A percentile compares a stretch with the other conserved stretches of the same genome.
Conservation (phyloP, 148 eudicot genomes). For the Limonium bicolor region DNA sequence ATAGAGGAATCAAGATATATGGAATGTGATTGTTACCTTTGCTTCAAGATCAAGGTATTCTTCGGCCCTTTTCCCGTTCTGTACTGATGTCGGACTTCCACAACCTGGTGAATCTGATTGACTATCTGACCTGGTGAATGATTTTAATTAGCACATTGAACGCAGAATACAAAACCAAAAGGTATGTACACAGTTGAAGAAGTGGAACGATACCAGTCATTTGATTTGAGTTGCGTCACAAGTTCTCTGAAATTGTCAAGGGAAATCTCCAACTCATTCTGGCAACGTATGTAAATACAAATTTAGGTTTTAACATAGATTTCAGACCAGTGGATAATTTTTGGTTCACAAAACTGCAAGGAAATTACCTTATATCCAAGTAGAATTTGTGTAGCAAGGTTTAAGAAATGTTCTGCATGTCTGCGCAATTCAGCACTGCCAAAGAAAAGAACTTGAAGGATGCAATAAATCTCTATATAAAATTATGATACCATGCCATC, state of each 20-base stretch:
- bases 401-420: constrained; percentile 19
- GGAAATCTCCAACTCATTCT: constrained; percentile 20
- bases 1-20: no score
- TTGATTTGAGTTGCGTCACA: constrained; percentile 27
- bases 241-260: constrained; percentile 17
- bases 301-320: background rate
- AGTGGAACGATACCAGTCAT: constrained; percentile 21
- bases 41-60: constrained; percentile 23
- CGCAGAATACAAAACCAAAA: background rate
- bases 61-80: constrained; percentile 25
- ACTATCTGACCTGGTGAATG: constrained; percentile 24
- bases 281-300: background rate
- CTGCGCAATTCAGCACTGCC: constrained; percentile 43
- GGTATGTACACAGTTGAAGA: background rate
- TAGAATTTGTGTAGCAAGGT: constrained; percentile 24
- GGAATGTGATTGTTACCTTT: no score
- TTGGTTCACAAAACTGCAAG: background rate
- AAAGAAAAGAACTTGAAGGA: constrained; percentile 2
- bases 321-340: background rate
- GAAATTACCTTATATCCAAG: constrained; percentile 36
- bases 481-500: no score
- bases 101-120: constrained; percentile 6
- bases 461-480: no score
- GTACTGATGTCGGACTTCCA: constrained; percentile 9
- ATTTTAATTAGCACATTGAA: constrained; percentile 3